phyloP scores from a whole-genome alignment of 176 grass and related monocot species.

The Areca catechu region DNA sequence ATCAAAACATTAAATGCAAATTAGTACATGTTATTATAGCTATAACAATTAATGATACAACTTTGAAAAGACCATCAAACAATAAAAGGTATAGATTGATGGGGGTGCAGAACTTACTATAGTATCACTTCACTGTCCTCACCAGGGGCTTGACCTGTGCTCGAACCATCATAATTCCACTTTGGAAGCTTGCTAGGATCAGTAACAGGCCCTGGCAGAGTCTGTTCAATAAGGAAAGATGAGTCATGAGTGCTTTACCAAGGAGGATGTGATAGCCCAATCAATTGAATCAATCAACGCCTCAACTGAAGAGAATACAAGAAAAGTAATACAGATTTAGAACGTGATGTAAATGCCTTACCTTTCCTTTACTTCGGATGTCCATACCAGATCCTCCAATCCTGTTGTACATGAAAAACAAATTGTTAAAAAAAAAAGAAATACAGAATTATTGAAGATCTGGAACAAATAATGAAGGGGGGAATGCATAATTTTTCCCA shows the following conservation, averaged over 20 bases:
- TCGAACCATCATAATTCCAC: constrained; percentile 99
- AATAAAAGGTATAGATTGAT: not conserved
- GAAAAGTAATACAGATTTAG: no score
- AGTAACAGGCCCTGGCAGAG: constrained; percentile 51
- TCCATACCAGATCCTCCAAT: constrained; percentile 99
- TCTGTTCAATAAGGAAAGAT: constrained; percentile 42
- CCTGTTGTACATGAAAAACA: constrained; percentile 31
- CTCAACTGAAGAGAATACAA: no score
- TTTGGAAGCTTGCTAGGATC: constrained; percentile 83
- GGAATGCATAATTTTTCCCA: not conserved
- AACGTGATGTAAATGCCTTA: constrained; percentile 19
- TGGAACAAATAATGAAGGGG: not conserved
- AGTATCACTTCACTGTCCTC: constrained; percentile 98
- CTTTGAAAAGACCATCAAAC: not conserved
- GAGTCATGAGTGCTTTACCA: not conserved
- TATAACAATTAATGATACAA: no score
- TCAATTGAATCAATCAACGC: no score
- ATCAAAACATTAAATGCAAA: constrained; percentile 1
- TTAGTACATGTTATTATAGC: not conserved
- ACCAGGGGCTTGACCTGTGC: constrained; percentile 97
- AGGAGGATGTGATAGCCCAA: not conserved
- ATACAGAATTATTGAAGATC: not conserved
- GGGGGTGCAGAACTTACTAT: constrained; percentile 49
- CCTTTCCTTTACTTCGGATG: constrained; percentile 95
- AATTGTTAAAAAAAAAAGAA: not conserved